These are phyloP conservation scores for Pseudocercospora ulei DNA, from an alignment of 2,329 filamentous ascomycete species.

Conservation along the genomic window DNA sequence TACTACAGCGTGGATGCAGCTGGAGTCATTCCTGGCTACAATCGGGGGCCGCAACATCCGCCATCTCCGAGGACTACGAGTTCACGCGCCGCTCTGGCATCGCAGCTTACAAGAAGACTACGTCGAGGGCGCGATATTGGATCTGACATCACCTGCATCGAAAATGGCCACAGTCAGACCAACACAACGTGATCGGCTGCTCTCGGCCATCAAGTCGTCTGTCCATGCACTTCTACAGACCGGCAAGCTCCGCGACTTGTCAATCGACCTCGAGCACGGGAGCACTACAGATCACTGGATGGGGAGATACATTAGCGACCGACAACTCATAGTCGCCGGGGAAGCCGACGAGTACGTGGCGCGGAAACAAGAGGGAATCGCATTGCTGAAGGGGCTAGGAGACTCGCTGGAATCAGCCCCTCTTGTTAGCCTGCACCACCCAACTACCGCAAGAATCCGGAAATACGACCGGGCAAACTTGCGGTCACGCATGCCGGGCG, in stretches of 20 bases:
- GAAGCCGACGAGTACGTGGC: slow-evolving; percentile 16
- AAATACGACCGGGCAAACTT: slow-evolving; percentile 15
- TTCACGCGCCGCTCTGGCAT: slow-evolving; percentile 21
- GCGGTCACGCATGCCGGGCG: slow-evolving; percentile 8
- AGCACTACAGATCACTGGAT: slow-evolving; percentile 17
- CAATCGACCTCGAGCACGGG: slow-evolving; percentile 17
- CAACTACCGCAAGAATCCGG: slow-evolving; percentile 9
- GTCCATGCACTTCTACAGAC: slow-evolving; percentile 13
- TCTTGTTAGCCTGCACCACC: slow-evolving; percentile 12
- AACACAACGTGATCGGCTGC: slow-evolving; percentile 17
- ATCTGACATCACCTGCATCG: slow-evolving; percentile 21
- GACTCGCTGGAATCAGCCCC: slow-evolving; percentile 9
- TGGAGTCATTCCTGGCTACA: slow-evolving; percentile 21
- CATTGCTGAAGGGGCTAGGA: slow-evolving; percentile 14
- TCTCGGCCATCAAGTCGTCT: slow-evolving; percentile 16
- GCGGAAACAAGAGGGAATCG: slow-evolving; percentile 17
- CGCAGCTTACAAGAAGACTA: slow-evolving; percentile 17
- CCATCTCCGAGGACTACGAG: slow-evolving; percentile 13
- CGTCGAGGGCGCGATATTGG: slow-evolving; percentile 21
- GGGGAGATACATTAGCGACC: slow-evolving; percentile 14
- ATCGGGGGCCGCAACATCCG: slow-evolving; percentile 16
- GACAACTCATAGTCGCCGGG: slow-evolving; percentile 11
- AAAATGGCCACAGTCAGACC: slow-evolving; percentile 18
- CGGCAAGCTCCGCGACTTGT: slow-evolving; percentile 11
- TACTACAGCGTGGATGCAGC: slow-evolving; percentile 20